Evolutionary conservation across 2,329 filamentous ascomycete genomes (phyloP), one percentile per base, ranked within the genome.

Genomic region (Fusarium bulbicola): DNA sequence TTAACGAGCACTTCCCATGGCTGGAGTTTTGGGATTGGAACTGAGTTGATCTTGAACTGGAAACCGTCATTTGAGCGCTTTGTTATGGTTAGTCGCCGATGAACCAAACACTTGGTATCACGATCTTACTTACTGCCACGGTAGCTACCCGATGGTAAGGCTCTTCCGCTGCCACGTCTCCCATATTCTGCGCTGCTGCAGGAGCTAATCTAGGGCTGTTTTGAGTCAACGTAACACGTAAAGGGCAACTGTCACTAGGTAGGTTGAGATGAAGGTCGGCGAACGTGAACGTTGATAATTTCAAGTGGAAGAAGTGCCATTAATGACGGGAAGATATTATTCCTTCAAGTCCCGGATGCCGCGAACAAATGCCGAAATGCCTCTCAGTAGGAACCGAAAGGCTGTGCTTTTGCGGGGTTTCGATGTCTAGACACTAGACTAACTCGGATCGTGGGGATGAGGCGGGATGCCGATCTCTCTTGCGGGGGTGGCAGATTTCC

Each of bases 1-100:
- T 66, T 68, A 1, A 76, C 47, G 7, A 76, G 66, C 5, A 76
- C 32, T 14, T 73, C 71, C 70, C 62, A 73, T 37, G 71, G 70
- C 3, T 50, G 58, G 3, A 63, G 66, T 11, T 59, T 42, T 1
- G 70, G 70, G 3, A 60, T 30, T 18, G 47, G 58, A 7, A 49
- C 34, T 13, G 57, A 45, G 37, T 56, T 36, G 5, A 73, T 47
- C 2, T 73, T 43, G 11, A 72, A 72, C 14, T 37, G 28, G 5
- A 66, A 65, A 1, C 42, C 28, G 3, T 34, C 32, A 3, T 40
- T 69, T 20, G 68, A 68, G 24, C 59, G 70, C 70, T 71, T 46
- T 8, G 8, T 46, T 46, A 3, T 10, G 5, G 45, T 46, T 28
- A 46, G 26, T 21, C 8, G 26, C 15, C 5, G 26, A 15, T 3